Evolutionary conservation across 2,329 filamentous ascomycete genomes (phyloP).

Genomic region (Xylariaceae sp.): DNA sequence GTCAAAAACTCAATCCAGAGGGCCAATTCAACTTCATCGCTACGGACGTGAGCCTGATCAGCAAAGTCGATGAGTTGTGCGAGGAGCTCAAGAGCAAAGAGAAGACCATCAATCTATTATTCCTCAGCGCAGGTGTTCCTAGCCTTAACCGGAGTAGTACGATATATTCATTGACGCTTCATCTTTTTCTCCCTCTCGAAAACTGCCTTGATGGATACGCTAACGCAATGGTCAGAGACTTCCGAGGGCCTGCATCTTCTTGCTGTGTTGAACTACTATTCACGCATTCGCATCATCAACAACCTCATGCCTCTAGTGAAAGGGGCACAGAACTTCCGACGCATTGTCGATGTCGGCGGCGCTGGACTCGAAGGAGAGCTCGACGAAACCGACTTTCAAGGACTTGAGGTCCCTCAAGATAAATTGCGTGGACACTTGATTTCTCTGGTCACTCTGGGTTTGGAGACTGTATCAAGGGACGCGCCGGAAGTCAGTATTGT

Average conservation of each 20-base stretch:
- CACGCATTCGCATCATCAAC: slow-evolving; percentile 10
- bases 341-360: slow-evolving; percentile 9
- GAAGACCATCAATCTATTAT: slow-evolving; percentile 11
- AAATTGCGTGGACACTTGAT: slow-evolving; percentile 12
- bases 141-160: slow-evolving; percentile 11
- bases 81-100: slow-evolving; percentile 10
- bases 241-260: slow-evolving; percentile 11
- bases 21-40: slow-evolving; percentile 42
- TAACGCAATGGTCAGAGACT: slow-evolving; percentile 3
- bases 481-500: slow-evolving; percentile 11
- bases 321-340: slow-evolving; percentile 3
- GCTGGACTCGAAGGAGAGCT: slow-evolving; percentile 8
- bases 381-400: slow-evolving; percentile 10
- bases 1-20: slow-evolving; percentile 39
- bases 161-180: background rate
- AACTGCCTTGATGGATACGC: background rate
- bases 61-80: slow-evolving; percentile 12
- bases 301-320: slow-evolving; percentile 11
- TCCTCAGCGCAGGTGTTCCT: slow-evolving; percentile 11
- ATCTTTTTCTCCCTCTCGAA: background rate
- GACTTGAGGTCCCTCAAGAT: slow-evolving; percentile 3
- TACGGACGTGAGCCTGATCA: slow-evolving; percentile 10
- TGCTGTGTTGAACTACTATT: slow-evolving; percentile 11
- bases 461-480: slow-evolving; percentile 6
- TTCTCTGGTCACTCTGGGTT: slow-evolving; percentile 11